Evolutionary conservation across 768 basidiomycete genomes (phyloP).

Genomic region (Psilocybe sp.): DNA sequence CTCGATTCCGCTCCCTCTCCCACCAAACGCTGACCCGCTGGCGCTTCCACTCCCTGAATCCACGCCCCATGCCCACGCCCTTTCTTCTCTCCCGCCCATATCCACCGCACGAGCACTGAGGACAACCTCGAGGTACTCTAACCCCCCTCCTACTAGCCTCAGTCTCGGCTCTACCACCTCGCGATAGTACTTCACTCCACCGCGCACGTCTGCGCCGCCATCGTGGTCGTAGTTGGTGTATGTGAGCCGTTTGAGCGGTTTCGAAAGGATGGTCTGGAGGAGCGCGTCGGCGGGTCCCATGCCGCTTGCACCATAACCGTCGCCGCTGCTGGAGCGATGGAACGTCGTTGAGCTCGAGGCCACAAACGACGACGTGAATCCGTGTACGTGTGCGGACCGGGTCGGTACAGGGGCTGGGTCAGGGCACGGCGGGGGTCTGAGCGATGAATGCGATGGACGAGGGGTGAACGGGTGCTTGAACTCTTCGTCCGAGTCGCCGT

Average conservation of each 20-base stretch:
- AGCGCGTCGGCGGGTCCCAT: constrained; percentile 38
- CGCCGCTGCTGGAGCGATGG: too few species aligned
- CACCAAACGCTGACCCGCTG: background rate
- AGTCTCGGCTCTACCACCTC: constrained; percentile 57
- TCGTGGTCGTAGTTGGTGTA: constrained; percentile 69
- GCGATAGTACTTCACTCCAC: constrained; percentile 50
- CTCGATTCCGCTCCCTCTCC: background rate
- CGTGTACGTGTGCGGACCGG: too few species aligned
- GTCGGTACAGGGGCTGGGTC: too few species aligned
- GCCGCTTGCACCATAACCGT: too few species aligned
- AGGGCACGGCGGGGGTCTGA: too few species aligned
- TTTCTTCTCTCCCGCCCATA: constrained; percentile 4
- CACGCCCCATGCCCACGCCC: background rate
- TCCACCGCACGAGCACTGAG: constrained; percentile 10
- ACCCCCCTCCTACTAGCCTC: constrained; percentile 44
- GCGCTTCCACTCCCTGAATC: background rate
- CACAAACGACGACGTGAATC: too few species aligned
- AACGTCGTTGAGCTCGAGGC: too few species aligned
- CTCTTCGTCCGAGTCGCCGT: too few species aligned
- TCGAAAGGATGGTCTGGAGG: constrained; percentile 46
- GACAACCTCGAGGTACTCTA: constrained; percentile 69
- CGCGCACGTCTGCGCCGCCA: constrained; percentile 16
- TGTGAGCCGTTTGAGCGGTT: constrained; percentile 57
- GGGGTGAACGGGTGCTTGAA: too few species aligned
- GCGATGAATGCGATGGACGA: too few species aligned